Percentiles rank a stretch among this genome's conserved stretches.
Conservation (phyloP, 139 green algal species). For the Medakamo hakoo region DNA sequence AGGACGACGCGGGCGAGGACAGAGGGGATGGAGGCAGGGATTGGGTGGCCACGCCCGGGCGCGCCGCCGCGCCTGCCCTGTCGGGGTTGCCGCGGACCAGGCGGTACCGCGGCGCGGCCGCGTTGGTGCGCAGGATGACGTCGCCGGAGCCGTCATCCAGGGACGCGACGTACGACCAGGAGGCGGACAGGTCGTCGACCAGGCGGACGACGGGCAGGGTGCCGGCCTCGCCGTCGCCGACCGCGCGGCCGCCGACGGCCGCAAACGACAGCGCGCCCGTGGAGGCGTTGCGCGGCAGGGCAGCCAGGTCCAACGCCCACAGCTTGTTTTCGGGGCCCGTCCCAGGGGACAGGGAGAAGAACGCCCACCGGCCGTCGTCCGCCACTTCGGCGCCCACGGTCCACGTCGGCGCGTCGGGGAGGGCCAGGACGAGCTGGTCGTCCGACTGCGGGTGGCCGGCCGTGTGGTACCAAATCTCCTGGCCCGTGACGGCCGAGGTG, state of each 20-base stretch:
- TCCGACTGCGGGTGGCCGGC: conserved; percentile 50
- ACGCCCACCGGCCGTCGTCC: conserved; percentile 56
- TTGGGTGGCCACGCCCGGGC: neutral
- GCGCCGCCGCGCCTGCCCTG: neutral
- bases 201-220: conserved; percentile 41
- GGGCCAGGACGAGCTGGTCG: conserved; percentile 41
- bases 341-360: conserved; percentile 52
- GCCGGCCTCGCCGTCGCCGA: neutral
- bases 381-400: conserved; percentile 55
- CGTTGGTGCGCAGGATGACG: conserved; percentile 72
- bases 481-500: conserved; percentile 32
- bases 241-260: conserved; percentile 34
- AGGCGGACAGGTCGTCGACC: conserved; percentile 66
- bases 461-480: conserved; percentile 74
- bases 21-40: conserved; percentile 7
- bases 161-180: conserved; percentile 55
- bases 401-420: conserved; percentile 39
- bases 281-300: conserved; percentile 10
- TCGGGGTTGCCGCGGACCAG: neutral
- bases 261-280: conserved; percentile 30
- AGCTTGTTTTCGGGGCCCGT: conserved; percentile 68
- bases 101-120: conserved; percentile 61
- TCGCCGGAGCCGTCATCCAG: conserved; percentile 38
- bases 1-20: conserved; percentile 27
- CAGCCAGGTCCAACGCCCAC: conserved; percentile 34